A percentile compares a stretch with the other conserved stretches of the same genome.
Conservation (phyloP, 257 asterid species). For the Solanum boliviense region DNA sequence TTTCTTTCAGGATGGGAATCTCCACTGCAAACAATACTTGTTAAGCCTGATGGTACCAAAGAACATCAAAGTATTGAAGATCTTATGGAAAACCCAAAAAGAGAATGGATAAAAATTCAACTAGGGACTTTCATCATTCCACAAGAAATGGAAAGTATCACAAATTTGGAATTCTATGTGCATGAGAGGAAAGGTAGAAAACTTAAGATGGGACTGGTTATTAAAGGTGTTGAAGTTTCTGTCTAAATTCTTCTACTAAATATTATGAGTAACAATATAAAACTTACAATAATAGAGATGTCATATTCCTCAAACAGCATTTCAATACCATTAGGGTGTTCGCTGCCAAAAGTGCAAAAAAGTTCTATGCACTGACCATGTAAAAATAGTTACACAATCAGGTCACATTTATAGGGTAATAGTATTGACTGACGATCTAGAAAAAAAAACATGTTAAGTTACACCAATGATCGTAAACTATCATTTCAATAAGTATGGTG, state of each 20-base stretch:
- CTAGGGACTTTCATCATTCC: not conserved
- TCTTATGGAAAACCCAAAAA: not conserved
- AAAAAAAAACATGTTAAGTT: not conserved
- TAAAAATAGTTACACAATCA: not conserved
- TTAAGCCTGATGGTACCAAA: not conserved
- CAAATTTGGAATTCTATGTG: not conserved
- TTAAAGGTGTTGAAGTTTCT: not conserved
- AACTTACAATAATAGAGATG: not conserved
- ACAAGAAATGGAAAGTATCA: not conserved
- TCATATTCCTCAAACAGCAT: not conserved
- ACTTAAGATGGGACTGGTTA: not conserved
- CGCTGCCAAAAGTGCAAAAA: not conserved
- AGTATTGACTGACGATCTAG: not conserved
- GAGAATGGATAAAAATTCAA: not conserved
- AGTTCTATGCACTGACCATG: not conserved
- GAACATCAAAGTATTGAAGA: not conserved
- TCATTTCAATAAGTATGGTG: not conserved
- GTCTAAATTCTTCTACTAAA: not conserved
- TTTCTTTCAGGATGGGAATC: not conserved
- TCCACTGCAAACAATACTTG: not conserved
- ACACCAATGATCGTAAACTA: not conserved
- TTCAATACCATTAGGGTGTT: not conserved
- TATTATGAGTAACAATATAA: not conserved
- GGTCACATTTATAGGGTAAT: not conserved
- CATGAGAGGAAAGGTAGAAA: not conserved